Evolutionary conservation across 345 rosid species (phyloP).

Genomic region (Cardamine chenopodiifolia): DNA sequence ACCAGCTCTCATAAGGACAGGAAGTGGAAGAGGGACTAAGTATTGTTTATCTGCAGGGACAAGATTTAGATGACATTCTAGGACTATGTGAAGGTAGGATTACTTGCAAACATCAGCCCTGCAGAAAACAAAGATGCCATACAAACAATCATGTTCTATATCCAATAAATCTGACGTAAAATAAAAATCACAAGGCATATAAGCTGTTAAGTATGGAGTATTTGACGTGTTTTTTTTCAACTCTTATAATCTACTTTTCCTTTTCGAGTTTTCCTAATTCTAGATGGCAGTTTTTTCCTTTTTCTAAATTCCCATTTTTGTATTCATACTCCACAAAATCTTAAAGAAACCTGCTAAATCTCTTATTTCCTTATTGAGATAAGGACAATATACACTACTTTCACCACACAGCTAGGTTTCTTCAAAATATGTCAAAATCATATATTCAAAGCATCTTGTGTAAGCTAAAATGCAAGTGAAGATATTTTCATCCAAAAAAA

Average conservation of each 20-base stretch:
- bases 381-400: neutral
- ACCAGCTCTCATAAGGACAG: conserved; percentile 47
- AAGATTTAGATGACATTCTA: conserved; percentile 42
- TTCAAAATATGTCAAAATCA: neutral
- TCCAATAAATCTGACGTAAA: neutral
- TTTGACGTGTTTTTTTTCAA: conserved; percentile 47
- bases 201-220: conserved; percentile 46
- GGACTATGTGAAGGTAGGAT: conserved; percentile 46
- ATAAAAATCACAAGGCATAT: conserved; percentile 41
- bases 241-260: neutral
- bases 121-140: conserved; percentile 33
- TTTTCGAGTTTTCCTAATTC: conserved; percentile 26
- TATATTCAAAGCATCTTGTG: neutral
- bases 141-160: conserved; percentile 10
- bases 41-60: conserved; percentile 40
- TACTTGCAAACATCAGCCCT: conserved; percentile 65
- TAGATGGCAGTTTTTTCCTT: neutral
- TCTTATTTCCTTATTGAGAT: neutral
- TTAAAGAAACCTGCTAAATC: neutral
- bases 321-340: neutral
- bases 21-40: conserved; percentile 36
- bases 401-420: neutral
- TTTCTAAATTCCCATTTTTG: conserved; percentile 19
- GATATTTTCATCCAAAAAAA: conserved; percentile 49
- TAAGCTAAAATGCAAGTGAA: neutral